Conservation (phyloP, 129 eudicot genomes). For the Flaveria linearis region DNA sequence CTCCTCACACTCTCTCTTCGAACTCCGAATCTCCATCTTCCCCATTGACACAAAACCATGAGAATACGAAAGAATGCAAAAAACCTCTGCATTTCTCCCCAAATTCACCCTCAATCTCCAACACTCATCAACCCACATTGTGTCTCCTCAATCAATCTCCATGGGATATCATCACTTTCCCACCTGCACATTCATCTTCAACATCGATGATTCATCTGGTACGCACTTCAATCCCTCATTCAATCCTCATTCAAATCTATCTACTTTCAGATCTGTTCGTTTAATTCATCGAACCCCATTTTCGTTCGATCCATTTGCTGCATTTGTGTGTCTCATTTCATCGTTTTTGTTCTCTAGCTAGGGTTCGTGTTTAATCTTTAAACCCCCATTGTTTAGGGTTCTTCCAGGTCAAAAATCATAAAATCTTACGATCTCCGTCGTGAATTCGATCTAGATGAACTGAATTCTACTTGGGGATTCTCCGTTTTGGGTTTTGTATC, state of each 20-base stretch:
- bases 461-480: constrained; percentile 23
- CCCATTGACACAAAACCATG: constrained; percentile 20
- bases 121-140: constrained; percentile 23
- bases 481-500: constrained; percentile 3
- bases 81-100: constrained; percentile 34
- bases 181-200: constrained; percentile 38
- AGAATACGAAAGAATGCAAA: constrained; percentile 44
- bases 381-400: constrained; percentile 29
- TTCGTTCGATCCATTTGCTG: background rate
- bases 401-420: constrained; percentile 4
- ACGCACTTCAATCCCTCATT: background rate
- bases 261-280: constrained; percentile 13
- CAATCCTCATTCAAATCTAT: background rate
- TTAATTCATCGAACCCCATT: background rate
- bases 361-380: no score
- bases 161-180: constrained; percentile 63
- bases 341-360: background rate
- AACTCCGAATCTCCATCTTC: background rate
- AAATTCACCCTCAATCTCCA: constrained; percentile 17
- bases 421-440: constrained; percentile 29
- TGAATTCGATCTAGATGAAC: constrained; percentile 18
- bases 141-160: constrained; percentile 74
- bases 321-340: background rate
- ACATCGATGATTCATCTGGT: constrained; percentile 37
- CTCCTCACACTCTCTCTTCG: background rate